Evolutionary conservation across 2,329 filamentous ascomycete species (phyloP).

Genomic region (Periconia sp.): DNA sequence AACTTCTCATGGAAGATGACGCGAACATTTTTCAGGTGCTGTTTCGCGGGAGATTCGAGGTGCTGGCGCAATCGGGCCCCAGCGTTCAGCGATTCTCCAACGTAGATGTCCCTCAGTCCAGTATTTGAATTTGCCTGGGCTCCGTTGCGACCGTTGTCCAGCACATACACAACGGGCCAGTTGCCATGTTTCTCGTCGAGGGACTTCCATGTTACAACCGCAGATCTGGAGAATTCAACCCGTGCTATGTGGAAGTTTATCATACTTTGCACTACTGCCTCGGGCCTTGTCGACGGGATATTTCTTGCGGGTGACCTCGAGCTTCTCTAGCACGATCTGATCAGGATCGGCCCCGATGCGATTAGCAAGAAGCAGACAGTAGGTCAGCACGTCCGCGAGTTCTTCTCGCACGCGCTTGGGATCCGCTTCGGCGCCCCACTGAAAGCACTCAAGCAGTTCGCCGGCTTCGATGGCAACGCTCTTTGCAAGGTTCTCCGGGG

Average conservation of each 20-base stretch:
- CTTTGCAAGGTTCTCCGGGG: slow-evolving; percentile 20
- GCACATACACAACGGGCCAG: no score
- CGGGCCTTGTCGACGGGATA: slow-evolving; percentile 19
- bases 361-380: no score
- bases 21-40: no score
- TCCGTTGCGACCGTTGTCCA: no score
- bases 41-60: no score
- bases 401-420: no score
- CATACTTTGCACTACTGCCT: slow-evolving; percentile 17
- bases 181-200: slow-evolving; percentile 15
- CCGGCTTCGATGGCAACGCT: slow-evolving; percentile 17
- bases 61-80: no score
- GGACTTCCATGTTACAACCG: slow-evolving; percentile 11
- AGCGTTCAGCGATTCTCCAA: no score
- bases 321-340: slow-evolving; percentile 17
- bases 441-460: slow-evolving; percentile 19
- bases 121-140: no score
- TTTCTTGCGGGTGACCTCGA: slow-evolving; percentile 18
- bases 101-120: no score
- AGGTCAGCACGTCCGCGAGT: no score
- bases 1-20: no score
- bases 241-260: slow-evolving; percentile 14
- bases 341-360: slow-evolving; percentile 14
- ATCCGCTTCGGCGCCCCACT: slow-evolving; percentile 16
- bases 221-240: slow-evolving; percentile 16